Conservation (phyloP, 2,329 filamentous ascomycete species). For the Fusarium avenaceum region DNA sequence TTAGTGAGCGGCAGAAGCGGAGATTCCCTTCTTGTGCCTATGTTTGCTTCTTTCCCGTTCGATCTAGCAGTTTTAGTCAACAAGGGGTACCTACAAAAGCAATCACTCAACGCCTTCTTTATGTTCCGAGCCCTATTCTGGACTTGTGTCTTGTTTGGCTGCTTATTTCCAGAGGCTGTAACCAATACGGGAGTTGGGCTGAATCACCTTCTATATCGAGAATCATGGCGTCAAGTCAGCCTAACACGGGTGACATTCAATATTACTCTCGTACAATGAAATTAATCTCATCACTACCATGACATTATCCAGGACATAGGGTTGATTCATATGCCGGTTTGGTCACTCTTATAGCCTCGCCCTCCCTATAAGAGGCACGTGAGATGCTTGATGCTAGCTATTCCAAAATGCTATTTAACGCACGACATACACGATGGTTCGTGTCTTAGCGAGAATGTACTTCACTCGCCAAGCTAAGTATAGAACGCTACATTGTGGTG, state of each 20-base stretch:
- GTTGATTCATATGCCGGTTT: neutral
- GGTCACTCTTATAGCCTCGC: neutral
- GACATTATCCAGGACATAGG: neutral
- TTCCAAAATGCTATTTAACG: neutral
- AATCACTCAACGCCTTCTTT: neutral
- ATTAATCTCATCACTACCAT: slow-evolving; percentile 4
- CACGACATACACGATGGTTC: neutral
- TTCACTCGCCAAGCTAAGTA: neutral
- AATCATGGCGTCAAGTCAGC: neutral
- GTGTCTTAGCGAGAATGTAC: neutral
- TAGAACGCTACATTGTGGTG: neutral
- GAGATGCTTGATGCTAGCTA: neutral
- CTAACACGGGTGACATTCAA: neutral
- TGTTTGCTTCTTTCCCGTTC: slow-evolving; percentile 13
- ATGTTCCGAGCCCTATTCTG: too few species aligned
- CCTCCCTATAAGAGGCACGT: neutral
- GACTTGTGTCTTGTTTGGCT: neutral
- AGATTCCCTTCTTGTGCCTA: neutral
- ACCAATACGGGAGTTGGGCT: slow-evolving; percentile 4
- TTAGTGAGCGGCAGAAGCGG: neutral
- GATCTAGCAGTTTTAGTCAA: neutral
- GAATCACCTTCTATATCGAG: slow-evolving; percentile 15
- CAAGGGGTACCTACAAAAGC: neutral
- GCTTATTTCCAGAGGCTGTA: slow-evolving; percentile 13
- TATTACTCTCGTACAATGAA: neutral